phyloP scores from a whole-genome alignment of 139 green algal genomes.

The Spirogloea muscicola region DNA sequence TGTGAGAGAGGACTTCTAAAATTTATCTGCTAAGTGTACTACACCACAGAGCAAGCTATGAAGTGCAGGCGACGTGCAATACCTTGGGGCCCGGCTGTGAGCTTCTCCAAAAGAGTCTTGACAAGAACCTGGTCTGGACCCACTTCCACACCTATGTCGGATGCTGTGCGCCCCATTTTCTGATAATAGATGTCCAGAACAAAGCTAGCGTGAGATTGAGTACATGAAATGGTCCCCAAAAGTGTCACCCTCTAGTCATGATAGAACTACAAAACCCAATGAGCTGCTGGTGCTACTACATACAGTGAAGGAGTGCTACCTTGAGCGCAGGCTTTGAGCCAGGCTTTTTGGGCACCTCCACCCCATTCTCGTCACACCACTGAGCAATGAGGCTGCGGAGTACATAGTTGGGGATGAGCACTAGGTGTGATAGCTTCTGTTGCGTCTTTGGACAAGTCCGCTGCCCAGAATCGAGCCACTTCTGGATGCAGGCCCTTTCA shows the following conservation, averaged over 20 bases:
- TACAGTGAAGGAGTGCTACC: neutral
- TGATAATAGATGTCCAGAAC: neutral
- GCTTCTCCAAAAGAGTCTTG: no score
- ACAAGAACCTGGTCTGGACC: no score
- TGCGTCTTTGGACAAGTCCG: constrained; percentile 39
- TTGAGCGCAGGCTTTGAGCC: neutral
- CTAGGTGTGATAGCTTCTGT: constrained; percentile 26
- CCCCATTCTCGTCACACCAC: constrained; percentile 38
- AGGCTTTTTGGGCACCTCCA: constrained; percentile 24
- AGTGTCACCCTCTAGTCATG: neutral
- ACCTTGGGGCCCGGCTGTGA: no score
- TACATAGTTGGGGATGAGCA: constrained; percentile 34
- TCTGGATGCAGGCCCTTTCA: constrained; percentile 29
- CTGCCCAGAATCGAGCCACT: constrained; percentile 36
- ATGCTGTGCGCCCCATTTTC: neutral
- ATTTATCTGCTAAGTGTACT: no score
- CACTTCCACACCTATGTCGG: no score
- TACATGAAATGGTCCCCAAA: neutral
- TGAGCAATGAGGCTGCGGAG: constrained; percentile 30
- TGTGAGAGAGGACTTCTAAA: no score
- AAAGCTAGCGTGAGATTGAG: neutral
- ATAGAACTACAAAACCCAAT: neutral
- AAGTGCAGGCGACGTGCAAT: no score
- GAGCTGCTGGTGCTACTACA: neutral
- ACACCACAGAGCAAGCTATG: no score